A percentile compares a stretch with the other conserved stretches of the same genome.
Conservation (phyloP, 768 basidiomycete genomes). For the Pleurotus salmoneostramineus region DNA sequence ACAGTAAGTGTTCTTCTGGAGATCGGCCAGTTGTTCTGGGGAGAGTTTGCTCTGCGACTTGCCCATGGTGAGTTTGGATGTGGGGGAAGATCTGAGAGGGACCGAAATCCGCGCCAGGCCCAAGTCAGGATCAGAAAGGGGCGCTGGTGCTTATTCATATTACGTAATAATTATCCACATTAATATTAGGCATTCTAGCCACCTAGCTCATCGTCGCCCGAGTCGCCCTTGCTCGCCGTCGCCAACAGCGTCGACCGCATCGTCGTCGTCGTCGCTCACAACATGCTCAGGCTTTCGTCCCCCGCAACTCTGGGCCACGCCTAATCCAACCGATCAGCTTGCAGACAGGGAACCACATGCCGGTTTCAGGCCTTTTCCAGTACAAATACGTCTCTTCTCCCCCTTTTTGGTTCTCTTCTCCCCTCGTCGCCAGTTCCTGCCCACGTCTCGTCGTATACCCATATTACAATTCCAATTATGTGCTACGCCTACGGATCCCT, state of each 20-base stretch:
- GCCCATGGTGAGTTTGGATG: conserved; percentile 58
- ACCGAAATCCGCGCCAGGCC: background rate
- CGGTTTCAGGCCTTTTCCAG: conserved; percentile 22
- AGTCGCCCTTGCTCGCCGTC: no score
- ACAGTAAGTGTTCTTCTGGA: conserved; percentile 99
- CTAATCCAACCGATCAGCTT: conserved; percentile 6
- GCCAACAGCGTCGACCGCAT: no score
- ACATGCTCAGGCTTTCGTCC: no score
- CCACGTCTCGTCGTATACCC: conserved; percentile 13
- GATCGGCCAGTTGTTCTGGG: conserved; percentile 87
- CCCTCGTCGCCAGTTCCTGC: conserved; percentile 4
- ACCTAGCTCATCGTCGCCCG: no score
- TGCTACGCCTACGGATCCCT: conserved; percentile 69
- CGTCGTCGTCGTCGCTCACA: no score
- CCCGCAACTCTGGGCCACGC: conserved; percentile 1
- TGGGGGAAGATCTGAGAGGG: conserved; percentile 2
- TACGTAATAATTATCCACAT: no score
- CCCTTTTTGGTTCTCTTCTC: conserved; percentile 13
- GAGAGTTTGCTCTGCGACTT: conserved; percentile 96
- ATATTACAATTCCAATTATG: conserved; percentile 42
- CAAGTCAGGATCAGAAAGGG: no score
- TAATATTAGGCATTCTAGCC: no score
- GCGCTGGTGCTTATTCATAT: no score
- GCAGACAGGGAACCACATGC: conserved; percentile 8
- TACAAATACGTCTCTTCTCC: conserved; percentile 34